Percentiles rank a stretch among this genome's conserved stretches.
These are phyloP conservation scores for Exophiala mesophila DNA, from an alignment of 2,329 filamentous ascomycete species.

Conservation along the genomic window DNA sequence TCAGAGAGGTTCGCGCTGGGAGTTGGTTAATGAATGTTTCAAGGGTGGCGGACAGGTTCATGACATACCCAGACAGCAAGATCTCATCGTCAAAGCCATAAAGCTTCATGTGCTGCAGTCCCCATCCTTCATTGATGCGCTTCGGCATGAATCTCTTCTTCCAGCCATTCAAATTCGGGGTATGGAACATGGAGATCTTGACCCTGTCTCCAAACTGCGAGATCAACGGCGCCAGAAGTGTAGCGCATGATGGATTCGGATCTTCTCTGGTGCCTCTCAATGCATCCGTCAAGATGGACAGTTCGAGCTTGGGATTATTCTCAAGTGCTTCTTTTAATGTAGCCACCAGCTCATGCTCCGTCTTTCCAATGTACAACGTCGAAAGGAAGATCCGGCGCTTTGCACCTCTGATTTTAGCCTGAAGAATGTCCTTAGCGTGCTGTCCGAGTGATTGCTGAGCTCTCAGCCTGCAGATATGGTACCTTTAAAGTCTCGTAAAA, in stretches of 20 bases:
- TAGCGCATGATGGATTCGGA: slow-evolving; percentile 79
- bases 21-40: slow-evolving; percentile 9
- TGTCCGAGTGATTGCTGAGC: slow-evolving; percentile 5
- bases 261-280: slow-evolving; percentile 87
- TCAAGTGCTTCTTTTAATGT: slow-evolving; percentile 71
- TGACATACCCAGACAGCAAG: slow-evolving; percentile 74
- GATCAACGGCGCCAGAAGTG: slow-evolving; percentile 77
- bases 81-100: slow-evolving; percentile 95
- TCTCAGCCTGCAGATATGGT: slow-evolving; percentile 9
- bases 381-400: slow-evolving; percentile 80
- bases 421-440: slow-evolving; percentile 21
- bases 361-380: slow-evolving; percentile 95
- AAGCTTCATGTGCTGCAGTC: slow-evolving; percentile 97
- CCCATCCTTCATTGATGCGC: slow-evolving; percentile 97
- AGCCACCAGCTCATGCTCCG: slow-evolving; percentile 80
- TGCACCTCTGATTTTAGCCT: slow-evolving; percentile 77
- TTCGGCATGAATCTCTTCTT: slow-evolving; percentile 79
- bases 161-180: slow-evolving; percentile 84
- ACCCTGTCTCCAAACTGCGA: slow-evolving; percentile 83
- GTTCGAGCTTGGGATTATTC: slow-evolving; percentile 66
- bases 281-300: slow-evolving; percentile 88
- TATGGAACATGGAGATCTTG: slow-evolving; percentile 96
- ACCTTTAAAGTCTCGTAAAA: slow-evolving; percentile 93
- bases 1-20: slow-evolving; percentile 74
- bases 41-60: background rate